Base-by-base conservation (phyloP, 345 rosid genomes). In the Linum trigynum region DNA sequence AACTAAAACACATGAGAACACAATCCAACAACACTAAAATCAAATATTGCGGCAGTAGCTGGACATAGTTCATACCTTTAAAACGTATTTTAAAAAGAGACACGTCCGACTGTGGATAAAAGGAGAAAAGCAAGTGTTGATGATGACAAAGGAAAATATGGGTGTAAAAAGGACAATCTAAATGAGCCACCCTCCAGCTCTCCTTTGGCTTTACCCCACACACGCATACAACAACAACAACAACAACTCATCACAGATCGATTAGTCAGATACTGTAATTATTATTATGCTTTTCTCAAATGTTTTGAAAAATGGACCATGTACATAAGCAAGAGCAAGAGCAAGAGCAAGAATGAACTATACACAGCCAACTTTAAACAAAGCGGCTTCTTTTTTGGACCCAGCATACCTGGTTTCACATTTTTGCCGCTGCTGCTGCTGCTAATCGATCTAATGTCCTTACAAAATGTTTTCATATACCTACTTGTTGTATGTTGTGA, bases 331-430 rank as follows among this genome's bases (percentile, higher is more conserved):
- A 80, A 66, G 77, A 23, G 32, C 32, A 80, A 66, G 77, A 23
- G 32, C 32, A 76, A 77, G 72, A 71, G 73, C 59, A 72, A 75
- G 74, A 8, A 41, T 41, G 5, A 41, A 41, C 9, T 41, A 8
- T 41, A 41, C 45, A 75, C 64, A 67, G 32, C 64, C 69, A 74
- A 77, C 84, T 76, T 84, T 75, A 77, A 75, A 77, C 72, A 80
- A 76, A 79, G 82, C 45, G 45, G 45, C 85, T 83, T 72, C 77
- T 75, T 75, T 67, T 77, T 80, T 78, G 92, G 90, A 84, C 87
- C 85, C 87, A 81, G 80, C 92, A 76, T 76, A 71, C 73, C 65
- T 65, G 39, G 74, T 63, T 82, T 80, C 83, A 57, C 74, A 75
- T 71, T 71, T 69, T 43, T 42, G 45, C 48, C 57, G 32, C 55